Evolutionary conservation across 768 basidiomycete genomes (phyloP).

Genomic region (Tricholoma saponaceum): DNA sequence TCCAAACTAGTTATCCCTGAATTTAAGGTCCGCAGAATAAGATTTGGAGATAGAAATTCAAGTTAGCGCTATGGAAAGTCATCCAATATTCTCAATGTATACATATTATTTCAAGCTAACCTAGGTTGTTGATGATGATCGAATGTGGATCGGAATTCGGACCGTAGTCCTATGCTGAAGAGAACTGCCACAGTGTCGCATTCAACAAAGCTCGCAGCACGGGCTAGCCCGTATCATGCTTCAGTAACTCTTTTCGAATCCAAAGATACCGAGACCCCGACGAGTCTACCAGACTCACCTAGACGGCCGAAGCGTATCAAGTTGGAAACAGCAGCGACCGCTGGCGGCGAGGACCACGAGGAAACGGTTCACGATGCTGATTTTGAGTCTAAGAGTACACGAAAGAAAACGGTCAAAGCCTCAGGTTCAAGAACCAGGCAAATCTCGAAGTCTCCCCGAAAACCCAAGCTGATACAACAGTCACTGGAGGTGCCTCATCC

Average conservation of each 20-base stretch:
- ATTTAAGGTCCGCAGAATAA: too few species aligned
- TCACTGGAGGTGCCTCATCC: constrained; percentile 60
- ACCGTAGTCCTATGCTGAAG: constrained; percentile 9
- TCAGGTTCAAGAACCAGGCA: constrained; percentile 20
- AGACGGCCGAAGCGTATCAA: constrained; percentile 29
- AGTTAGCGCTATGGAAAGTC: too few species aligned
- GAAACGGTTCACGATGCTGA: constrained; percentile 3
- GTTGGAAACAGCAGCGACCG: constrained; percentile 8
- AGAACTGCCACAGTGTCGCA: constrained; percentile 16
- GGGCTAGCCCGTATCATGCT: constrained; percentile 39
- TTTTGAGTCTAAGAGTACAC: neutral
- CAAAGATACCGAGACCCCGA: constrained; percentile 6
- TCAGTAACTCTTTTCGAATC: constrained; percentile 39
- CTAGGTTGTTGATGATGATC: too few species aligned
- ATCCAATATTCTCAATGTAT: too few species aligned
- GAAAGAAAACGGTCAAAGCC: neutral
- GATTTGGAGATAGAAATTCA: too few species aligned
- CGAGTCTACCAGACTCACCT: constrained; percentile 14
- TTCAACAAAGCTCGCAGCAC: constrained; percentile 30
- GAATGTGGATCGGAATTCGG: too few species aligned
- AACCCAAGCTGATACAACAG: constrained; percentile 52
- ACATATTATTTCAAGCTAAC: too few species aligned
- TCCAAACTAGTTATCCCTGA: too few species aligned
- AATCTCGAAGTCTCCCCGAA: constrained; percentile 35
- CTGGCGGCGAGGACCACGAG: constrained; percentile 8